phyloP scores from a whole-genome alignment of 768 basidiomycete genomes.

The Termitomyces sp. region DNA sequence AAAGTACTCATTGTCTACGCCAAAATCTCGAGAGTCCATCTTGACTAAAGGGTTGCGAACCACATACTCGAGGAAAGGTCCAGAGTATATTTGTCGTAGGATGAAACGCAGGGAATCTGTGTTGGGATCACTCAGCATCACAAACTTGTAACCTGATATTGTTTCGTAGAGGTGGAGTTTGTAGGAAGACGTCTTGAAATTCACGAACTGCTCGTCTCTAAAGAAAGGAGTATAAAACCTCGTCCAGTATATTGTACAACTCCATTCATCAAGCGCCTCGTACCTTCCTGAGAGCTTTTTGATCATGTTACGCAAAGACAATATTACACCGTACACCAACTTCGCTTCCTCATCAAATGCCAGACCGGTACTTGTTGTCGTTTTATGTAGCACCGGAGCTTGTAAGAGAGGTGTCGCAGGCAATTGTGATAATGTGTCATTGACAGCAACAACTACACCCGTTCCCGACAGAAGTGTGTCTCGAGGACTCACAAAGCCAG shows the following conservation, averaged over 20 bases:
- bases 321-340: slow-evolving; percentile 91
- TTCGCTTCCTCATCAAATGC: slow-evolving; percentile 98
- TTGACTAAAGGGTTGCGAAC: slow-evolving; percentile 85
- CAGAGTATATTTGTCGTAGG: slow-evolving; percentile 86
- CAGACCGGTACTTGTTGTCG: slow-evolving; percentile 48
- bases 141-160: slow-evolving; percentile 87
- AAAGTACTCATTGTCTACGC: slow-evolving; percentile 93
- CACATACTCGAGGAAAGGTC: slow-evolving; percentile 91
- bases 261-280: slow-evolving; percentile 7
- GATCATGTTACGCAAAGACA: slow-evolving; percentile 90
- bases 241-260: neutral
- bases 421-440: slow-evolving; percentile 31
- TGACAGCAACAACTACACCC: slow-evolving; percentile 63
- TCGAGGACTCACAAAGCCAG: slow-evolving; percentile 49
- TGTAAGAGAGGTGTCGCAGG: slow-evolving; percentile 32
- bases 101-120: slow-evolving; percentile 79
- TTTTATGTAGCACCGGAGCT: slow-evolving; percentile 24
- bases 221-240: neutral
- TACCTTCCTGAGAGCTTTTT: slow-evolving; percentile 90
- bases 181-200: slow-evolving; percentile 89
- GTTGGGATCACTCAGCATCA: slow-evolving; percentile 86
- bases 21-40: slow-evolving; percentile 79
- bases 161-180: slow-evolving; percentile 93
- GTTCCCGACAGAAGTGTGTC: slow-evolving; percentile 62
- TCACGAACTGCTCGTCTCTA: slow-evolving; percentile 89